These are phyloP conservation scores for Fusarium devonianum DNA, from an alignment of 2,329 filamentous ascomycete genomes.

Conservation along the genomic window DNA sequence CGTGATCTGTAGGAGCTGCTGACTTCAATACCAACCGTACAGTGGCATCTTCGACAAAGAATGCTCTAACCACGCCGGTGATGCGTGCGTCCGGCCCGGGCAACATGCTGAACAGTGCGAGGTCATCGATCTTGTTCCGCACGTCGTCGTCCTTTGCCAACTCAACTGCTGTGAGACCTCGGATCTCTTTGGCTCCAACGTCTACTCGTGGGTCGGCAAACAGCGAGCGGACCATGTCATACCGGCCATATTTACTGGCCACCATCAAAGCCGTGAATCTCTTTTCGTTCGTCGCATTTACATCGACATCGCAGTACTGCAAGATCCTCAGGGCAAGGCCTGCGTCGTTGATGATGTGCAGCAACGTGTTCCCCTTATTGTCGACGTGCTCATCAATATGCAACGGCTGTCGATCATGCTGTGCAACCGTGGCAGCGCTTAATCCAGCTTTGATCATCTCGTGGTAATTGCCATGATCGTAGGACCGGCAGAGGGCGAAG, in stretches of 20 bases:
- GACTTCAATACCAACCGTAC: slow-evolving; percentile 94
- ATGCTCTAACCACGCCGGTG: slow-evolving; percentile 91
- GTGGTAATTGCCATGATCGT: slow-evolving; percentile 88
- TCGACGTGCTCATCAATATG: slow-evolving; percentile 95
- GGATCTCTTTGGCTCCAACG: slow-evolving; percentile 79
- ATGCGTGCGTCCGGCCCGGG: slow-evolving; percentile 79
- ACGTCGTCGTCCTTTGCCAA: slow-evolving; percentile 98
- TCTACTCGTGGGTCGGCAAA: slow-evolving; percentile 91
- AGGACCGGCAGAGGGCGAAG: slow-evolving; percentile 93
- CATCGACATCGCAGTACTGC: slow-evolving; percentile 88
- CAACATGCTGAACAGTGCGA: slow-evolving; percentile 80
- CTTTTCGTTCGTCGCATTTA: slow-evolving; percentile 94
- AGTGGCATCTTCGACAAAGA: slow-evolving; percentile 96
- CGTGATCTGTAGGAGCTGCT: slow-evolving; percentile 80
- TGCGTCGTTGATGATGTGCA: slow-evolving; percentile 94
- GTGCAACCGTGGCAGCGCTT: slow-evolving; percentile 73
- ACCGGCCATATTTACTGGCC: slow-evolving; percentile 95
- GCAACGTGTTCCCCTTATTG: slow-evolving; percentile 87
- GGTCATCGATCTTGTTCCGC: slow-evolving; percentile 92
- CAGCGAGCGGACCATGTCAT: slow-evolving; percentile 88
- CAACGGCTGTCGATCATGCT: slow-evolving; percentile 79
- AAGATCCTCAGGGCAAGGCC: slow-evolving; percentile 78
- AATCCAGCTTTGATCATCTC: slow-evolving; percentile 87
- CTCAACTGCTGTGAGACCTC: slow-evolving; percentile 92
- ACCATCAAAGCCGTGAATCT: slow-evolving; percentile 97